phyloP scores from a whole-genome alignment of 2,329 filamentous ascomycete species.

The Penicillium sp. region DNA sequence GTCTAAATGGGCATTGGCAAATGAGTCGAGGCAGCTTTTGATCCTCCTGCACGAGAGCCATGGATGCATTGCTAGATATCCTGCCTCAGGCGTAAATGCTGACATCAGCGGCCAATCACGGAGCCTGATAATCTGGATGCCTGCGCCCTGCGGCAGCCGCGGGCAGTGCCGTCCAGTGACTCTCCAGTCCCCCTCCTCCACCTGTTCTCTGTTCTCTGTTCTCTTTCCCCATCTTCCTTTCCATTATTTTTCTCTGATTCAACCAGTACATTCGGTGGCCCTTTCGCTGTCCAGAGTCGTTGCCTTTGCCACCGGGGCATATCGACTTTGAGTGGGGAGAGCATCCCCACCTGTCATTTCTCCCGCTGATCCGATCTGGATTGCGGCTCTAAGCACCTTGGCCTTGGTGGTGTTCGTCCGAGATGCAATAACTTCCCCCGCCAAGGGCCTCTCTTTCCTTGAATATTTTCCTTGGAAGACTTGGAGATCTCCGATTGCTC shows the following conservation, averaged over 20 bases:
- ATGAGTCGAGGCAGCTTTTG: neutral
- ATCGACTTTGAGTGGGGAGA: conserved; percentile 13
- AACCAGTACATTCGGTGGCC: neutral
- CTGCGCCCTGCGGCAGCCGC: conserved; percentile 33
- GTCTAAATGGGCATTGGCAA: neutral
- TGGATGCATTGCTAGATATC: neutral
- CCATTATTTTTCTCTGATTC: conserved; percentile 4
- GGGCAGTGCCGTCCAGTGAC: neutral
- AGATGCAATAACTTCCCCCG: neutral
- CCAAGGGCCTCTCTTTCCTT: neutral
- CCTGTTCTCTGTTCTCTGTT: neutral
- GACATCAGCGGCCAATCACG: conserved; percentile 24
- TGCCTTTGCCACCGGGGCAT: neutral
- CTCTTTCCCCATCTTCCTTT: conserved; percentile 14
- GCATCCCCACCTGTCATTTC: neutral
- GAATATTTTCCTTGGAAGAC: neutral
- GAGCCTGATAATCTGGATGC: conserved; percentile 29
- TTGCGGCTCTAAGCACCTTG: conserved; percentile 1
- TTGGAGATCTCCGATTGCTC: neutral
- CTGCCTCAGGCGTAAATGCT: conserved; percentile 7
- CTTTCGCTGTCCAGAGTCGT: conserved; percentile 1
- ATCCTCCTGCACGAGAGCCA: neutral
- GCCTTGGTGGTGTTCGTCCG: neutral
- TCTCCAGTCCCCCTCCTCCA: conserved; percentile 4
- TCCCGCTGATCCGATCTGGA: conserved; percentile 2